Evolutionary conservation across 2,329 filamentous ascomycete genomes (phyloP).

Genomic region (Aspergillus thermomutatus): DNA sequence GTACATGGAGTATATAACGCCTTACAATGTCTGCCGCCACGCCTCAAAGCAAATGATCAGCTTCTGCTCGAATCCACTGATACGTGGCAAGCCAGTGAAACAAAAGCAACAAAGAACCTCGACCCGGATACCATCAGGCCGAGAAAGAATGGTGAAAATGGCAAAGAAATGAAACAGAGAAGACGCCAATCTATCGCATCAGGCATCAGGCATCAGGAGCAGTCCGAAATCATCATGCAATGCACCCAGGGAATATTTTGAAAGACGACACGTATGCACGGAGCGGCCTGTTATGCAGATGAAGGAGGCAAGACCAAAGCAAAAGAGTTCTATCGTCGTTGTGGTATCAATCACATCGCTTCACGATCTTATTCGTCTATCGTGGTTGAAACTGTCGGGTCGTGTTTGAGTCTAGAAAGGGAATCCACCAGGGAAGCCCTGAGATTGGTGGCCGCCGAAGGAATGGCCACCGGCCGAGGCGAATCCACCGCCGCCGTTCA

Average conservation of each 20-base stretch:
- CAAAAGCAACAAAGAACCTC: conserved; percentile 8
- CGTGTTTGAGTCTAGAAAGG: conserved; percentile 47
- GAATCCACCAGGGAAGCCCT: conserved; percentile 55
- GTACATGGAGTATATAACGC: conserved; percentile 16
- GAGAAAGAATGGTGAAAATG: conserved; percentile 1
- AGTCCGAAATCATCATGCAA: conserved; percentile 11
- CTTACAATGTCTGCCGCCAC: conserved; percentile 6
- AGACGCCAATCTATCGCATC: conserved; percentile 10
- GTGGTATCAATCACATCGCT: neutral
- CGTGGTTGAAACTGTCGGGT: neutral
- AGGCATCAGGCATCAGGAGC: conserved; percentile 2
- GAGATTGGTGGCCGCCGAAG: conserved; percentile 33
- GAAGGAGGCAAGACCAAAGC: neutral
- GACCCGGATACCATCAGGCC: conserved; percentile 7
- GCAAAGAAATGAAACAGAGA: conserved; percentile 3
- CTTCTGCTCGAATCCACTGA: conserved; percentile 1
- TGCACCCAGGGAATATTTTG: conserved; percentile 10
- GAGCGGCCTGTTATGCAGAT: conserved; percentile 1
- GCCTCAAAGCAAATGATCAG: neutral
- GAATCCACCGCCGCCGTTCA: conserved; percentile 59
- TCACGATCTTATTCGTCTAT: neutral
- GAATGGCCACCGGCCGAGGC: conserved; percentile 51
- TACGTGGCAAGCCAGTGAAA: neutral
- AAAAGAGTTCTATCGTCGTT: neutral
- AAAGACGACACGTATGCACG: conserved; percentile 5